phyloP scores from a whole-genome alignment of 192 early-diverging fungal species.

The Phlyctochytrium bullatum region DNA sequence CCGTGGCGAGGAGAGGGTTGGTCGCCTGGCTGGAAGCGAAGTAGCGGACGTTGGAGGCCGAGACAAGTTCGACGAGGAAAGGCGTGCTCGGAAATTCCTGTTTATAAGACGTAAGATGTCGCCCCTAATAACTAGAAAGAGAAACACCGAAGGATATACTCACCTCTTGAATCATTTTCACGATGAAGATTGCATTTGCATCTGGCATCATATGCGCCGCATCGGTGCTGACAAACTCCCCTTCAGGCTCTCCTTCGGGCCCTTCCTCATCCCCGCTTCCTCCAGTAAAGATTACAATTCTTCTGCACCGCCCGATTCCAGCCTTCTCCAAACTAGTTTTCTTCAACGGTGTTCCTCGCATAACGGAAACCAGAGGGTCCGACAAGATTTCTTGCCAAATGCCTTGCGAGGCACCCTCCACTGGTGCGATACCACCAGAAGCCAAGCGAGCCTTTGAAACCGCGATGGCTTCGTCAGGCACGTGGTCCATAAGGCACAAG shows the following conservation, averaged over 20 bases:
- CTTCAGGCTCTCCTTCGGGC: too few species aligned
- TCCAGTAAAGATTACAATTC: conserved; percentile 43
- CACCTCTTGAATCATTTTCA: conserved; percentile 53
- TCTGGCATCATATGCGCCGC: conserved; percentile 32
- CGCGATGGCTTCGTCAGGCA: too few species aligned
- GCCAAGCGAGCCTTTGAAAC: too few species aligned
- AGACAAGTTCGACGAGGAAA: conserved; percentile 47
- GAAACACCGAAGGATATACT: too few species aligned
- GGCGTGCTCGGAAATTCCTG: conserved; percentile 47
- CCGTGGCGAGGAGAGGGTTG: conserved; percentile 38
- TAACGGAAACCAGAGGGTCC: conserved; percentile 28
- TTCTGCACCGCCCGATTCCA: conserved; percentile 34
- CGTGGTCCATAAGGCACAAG: conserved; percentile 37
- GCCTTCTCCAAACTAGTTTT: conserved; percentile 33
- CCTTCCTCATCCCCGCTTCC: conserved; percentile 13
- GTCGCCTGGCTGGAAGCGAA: conserved; percentile 23
- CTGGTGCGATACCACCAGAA: too few species aligned
- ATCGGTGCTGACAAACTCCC: too few species aligned
- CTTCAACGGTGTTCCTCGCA: conserved; percentile 45
- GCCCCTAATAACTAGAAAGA: not conserved
- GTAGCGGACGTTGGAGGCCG: conserved; percentile 49
- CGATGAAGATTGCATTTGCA: conserved; percentile 50
- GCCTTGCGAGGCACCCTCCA: conserved; percentile 16
- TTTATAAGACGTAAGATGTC: not conserved
- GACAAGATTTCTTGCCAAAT: conserved; percentile 42